Base-by-base conservation (phyloP, 2,329 filamentous ascomycete species). In the Aureobasidium pullulans region DNA sequence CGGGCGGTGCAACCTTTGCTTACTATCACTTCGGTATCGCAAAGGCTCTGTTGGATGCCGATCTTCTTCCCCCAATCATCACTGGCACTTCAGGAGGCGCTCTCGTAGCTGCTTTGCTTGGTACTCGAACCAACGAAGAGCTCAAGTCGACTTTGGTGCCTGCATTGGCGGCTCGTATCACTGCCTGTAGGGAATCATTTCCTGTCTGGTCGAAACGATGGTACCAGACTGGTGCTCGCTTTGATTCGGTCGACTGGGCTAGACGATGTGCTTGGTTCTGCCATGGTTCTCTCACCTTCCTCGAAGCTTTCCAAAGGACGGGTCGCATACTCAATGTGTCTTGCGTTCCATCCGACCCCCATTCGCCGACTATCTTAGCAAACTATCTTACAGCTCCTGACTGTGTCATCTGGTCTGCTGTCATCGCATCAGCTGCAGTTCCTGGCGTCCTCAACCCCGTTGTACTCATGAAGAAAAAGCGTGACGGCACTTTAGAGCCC, bases 401-500 rank as follows among this genome's bases (percentile, higher is more conserved):
- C 75, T 99, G 94, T 70, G 94, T 99, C 42, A 95, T 99, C 63
- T 99, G 95, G 94, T 96, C 91, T 10, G 93, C 94, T 1, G 91
- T 97, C 3, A 77, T 99, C 46, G 94, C 94, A 0, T 96, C 92
- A 6, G 94, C 94, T 4, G 94, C 94, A 4, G 94, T 99, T 0
- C 94, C 94, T 0, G 94, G 94, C 1, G 97, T 99, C 60, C 77
- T 97, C 37, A 97, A 97, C 69, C 94, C 94, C 0, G 89, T 95
- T 2, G 93, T 99, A 1, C 84, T 99, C 7, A 89, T 96, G 86
- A 85, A 85, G 79, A 96, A 96, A 76, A 88, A 82, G 57, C 79
- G 81, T 16, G 83, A 91, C 61, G 92, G 91, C 1, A 85, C 79
- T 2, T 79, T 99, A 4, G 84, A 85, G 0, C 94, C 94, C 0